Base-by-base conservation (phyloP, 78 protist species). In the Chrysochromulina parva region DNA sequence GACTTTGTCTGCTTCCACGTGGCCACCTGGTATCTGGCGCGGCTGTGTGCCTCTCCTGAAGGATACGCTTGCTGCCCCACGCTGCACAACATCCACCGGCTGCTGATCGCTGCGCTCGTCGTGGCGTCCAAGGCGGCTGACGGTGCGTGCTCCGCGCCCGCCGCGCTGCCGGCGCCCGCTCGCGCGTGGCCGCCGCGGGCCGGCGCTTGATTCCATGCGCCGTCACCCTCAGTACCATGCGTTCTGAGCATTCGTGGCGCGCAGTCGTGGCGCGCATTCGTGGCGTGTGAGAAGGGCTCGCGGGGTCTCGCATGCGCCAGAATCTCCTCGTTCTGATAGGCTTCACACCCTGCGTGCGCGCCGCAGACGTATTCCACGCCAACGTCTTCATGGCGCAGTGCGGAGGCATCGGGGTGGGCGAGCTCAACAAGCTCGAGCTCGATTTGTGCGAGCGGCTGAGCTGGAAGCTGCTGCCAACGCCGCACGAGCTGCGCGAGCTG, bases 21-120 rank as follows among this genome's bases (percentile, higher is more conserved):
- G 6, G 86, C 86, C 16, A 26, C 53, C 24, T 1, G 16, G 50
- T 78, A 78, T 47, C 57, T 78, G 0, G 86, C 13, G 16, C 38
- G 60, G 28, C 59, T 78, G 62, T 58, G 62, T 19, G 19, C 11
- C 13, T 3, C 0, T 2, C 11, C n/a, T 1, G 16, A 28, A 0
- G 24, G 38, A 4, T 5, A 58, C 6, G 1, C 60, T 7, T 53
- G 50, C 59, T 19, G n/a, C n/a, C 28, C 47, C 38, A 78, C 86
- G 38, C 2, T 5, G 38, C 86, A 78, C 86, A 78, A 78, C 86
- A 50, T 78, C 38, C 86, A 78, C 17, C 86, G 86, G 50, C 47
- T 78, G 13, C 17, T 78, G 47, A 14, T 78, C 47, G n/a, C 86
- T 5, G 19, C 86, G 28, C 20, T 78, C 5, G 16, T 53, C 38